Percentiles rank a stretch among this genome's conserved stretches.
These are phyloP conservation scores for Areca catechu DNA, from an alignment of 176 grass and related monocot genomes.

Conservation along the genomic window DNA sequence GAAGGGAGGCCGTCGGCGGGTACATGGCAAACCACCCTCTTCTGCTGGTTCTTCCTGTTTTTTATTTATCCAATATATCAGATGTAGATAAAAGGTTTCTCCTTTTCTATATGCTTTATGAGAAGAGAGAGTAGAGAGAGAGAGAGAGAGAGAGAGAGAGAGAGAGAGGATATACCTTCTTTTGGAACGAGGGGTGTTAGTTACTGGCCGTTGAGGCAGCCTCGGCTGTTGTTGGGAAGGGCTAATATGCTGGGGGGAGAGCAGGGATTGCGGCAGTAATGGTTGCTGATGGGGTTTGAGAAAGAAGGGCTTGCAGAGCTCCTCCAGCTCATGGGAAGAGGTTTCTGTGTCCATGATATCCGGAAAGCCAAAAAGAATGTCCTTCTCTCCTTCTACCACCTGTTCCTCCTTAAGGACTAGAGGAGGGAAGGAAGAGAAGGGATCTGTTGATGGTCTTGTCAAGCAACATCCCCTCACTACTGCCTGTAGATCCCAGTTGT, in stretches of 20 bases:
- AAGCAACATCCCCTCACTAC: slow-evolving; percentile 74
- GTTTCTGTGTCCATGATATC: neutral
- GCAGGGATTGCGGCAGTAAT: neutral
- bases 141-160: slow-evolving; percentile 20
- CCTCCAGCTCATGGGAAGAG: neutral
- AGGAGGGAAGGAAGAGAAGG: neutral
- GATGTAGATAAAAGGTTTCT: too few relatives aligned
- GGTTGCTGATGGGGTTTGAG: neutral
- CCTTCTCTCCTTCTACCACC: neutral
- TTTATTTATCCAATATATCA: too few relatives aligned
- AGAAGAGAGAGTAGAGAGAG: slow-evolving; percentile 21
- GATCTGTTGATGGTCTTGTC: slow-evolving; percentile 8
- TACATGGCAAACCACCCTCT: slow-evolving; percentile 78
- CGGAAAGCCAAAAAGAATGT: neutral
- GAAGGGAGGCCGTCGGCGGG: slow-evolving; percentile 59
- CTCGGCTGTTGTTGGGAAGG: neutral
- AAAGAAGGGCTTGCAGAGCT: slow-evolving; percentile 2
- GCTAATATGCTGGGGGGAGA: neutral
- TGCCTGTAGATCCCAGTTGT: slow-evolving; percentile 93
- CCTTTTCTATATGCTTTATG: too few relatives aligned
- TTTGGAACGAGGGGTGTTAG: slow-evolving; percentile 8
- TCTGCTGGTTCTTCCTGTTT: slow-evolving; percentile 80
- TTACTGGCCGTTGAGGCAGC: neutral
- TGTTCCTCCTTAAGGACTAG: neutral
- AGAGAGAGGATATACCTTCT: slow-evolving; percentile 4